A percentile compares a stretch with the other conserved stretches of the same genome.
These are phyloP conservation scores for Senecio squalidus DNA, from an alignment of 140 eudicot species.

Conservation along the genomic window DNA sequence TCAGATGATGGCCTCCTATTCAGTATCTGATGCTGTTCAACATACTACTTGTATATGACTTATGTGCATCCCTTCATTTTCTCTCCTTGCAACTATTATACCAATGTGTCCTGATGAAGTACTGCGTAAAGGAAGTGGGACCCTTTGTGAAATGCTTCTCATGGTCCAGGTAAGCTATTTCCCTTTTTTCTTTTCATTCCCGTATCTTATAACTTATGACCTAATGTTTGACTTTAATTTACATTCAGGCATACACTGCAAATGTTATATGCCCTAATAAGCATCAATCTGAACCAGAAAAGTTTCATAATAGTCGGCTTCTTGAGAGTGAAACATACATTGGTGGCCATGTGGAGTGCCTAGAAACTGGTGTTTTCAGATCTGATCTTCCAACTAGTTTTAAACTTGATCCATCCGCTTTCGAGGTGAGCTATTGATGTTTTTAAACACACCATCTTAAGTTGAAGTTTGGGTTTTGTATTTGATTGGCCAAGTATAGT, in stretches of 20 bases:
- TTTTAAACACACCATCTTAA: too few relatives aligned
- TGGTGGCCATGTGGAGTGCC: constrained; percentile 99
- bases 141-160: constrained; percentile 98
- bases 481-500: too few relatives aligned
- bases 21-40: constrained; percentile 99
- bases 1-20: constrained; percentile 99
- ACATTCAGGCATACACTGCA: constrained; percentile 80
- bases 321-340: constrained; percentile 98
- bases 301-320: constrained; percentile 65
- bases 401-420: constrained; percentile 93
- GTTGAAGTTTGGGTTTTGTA: neutral
- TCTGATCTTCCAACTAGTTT: constrained; percentile 97
- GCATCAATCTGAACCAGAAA: constrained; percentile 96
- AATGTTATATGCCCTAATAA: constrained; percentile 96
- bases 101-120: constrained; percentile 99
- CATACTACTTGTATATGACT: constrained; percentile 97
- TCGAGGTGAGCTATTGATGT: constrained; percentile 48
- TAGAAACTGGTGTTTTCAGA: constrained; percentile 99
- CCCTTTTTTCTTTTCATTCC: neutral
- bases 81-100: constrained; percentile 95
- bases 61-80: constrained; percentile 97
- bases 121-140: constrained; percentile 98
- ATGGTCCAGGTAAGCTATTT: constrained; percentile 85
- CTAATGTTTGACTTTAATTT: constrained; percentile 11
- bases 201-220: constrained; percentile 1